phyloP scores from a whole-genome alignment of 768 basidiomycete species.

The Kockovaella imperatae region DNA sequence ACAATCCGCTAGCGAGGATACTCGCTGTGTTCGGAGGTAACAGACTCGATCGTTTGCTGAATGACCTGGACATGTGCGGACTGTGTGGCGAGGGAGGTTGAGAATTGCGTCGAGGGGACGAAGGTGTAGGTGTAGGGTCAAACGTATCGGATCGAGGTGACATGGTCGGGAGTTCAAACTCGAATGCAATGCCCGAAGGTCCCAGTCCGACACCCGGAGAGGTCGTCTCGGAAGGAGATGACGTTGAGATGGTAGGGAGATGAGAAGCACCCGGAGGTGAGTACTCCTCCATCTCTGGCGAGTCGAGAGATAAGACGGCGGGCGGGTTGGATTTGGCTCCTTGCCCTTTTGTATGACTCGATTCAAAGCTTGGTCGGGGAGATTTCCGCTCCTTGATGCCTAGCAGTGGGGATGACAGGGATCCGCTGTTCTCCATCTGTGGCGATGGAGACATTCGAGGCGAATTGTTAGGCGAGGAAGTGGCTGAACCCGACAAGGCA shows the following conservation, averaged over 20 bases:
- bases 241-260: constrained; percentile 25
- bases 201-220: no score
- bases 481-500: background rate
- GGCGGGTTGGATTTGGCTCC: no score
- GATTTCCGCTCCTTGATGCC: no score
- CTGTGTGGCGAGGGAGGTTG: constrained; percentile 26
- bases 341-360: no score
- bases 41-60: constrained; percentile 40
- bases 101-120: constrained; percentile 9
- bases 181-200: constrained; percentile 34
- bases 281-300: background rate
- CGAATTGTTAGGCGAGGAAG: background rate
- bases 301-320: constrained; percentile 1
- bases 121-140: constrained; percentile 23
- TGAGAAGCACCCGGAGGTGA: no score
- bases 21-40: constrained; percentile 36
- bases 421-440: no score
- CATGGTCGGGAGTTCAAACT: constrained; percentile 42
- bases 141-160: constrained; percentile 43
- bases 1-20: constrained; percentile 25
- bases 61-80: constrained; percentile 42
- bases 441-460: background rate
- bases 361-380: no score
- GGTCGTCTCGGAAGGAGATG: no score
- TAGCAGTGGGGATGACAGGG: no score